Conservation (phyloP, 352 stramenopile genomes). For the Globisporangium yorkense region DNA sequence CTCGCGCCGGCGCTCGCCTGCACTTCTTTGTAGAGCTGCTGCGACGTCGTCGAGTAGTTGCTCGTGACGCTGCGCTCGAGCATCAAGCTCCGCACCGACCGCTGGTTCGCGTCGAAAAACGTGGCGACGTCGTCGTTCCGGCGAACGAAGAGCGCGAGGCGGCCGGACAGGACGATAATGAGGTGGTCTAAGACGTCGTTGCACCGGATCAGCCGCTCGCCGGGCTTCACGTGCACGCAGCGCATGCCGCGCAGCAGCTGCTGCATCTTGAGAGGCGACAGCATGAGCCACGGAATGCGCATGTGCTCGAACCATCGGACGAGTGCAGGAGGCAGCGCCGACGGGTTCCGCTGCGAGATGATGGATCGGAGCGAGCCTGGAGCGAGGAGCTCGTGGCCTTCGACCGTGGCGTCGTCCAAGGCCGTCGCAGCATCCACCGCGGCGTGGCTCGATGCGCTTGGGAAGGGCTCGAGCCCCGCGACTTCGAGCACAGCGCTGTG, state of each 20-base stretch:
- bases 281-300: slow-evolving; percentile 24
- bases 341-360: slow-evolving; percentile 1
- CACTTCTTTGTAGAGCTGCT: slow-evolving; percentile 35
- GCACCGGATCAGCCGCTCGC: slow-evolving; percentile 32
- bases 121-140: slow-evolving; percentile 32
- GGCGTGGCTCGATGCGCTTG: background rate
- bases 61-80: slow-evolving; percentile 53
- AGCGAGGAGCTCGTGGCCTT: background rate
- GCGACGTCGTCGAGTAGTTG: slow-evolving; percentile 65
- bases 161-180: slow-evolving; percentile 39
- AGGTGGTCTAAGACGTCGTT: slow-evolving; percentile 39
- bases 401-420: background rate
- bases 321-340: slow-evolving; percentile 14
- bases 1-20: background rate
- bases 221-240: slow-evolving; percentile 20
- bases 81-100: slow-evolving; percentile 45
- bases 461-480: background rate
- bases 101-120: slow-evolving; percentile 45
- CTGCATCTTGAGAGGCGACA: slow-evolving; percentile 25
- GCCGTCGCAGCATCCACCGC: background rate
- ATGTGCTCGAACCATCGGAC: slow-evolving; percentile 23
- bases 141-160: slow-evolving; percentile 32
- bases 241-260: slow-evolving; percentile 32
- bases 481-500: slow-evolving; percentile 35
- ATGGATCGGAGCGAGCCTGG: slow-evolving; percentile 9